phyloP scores from a whole-genome alignment of 805 yeast species.

The Ogataea neopini region DNA sequence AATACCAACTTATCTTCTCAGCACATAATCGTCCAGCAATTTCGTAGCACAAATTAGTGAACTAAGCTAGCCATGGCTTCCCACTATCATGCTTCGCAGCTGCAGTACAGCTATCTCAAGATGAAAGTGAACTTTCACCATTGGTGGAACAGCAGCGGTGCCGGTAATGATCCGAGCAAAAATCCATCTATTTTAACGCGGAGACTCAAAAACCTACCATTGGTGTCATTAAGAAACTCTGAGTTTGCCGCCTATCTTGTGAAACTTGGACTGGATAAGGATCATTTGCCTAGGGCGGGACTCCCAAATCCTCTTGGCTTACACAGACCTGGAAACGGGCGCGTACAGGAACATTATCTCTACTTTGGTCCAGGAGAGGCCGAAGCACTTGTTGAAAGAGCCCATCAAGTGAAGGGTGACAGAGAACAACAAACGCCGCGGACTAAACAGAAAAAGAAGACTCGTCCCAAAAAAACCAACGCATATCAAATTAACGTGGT shows the following conservation, averaged over 20 bases:
- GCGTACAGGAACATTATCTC: constrained; percentile 4
- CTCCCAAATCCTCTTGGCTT: constrained; percentile 8
- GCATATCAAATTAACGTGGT: constrained; percentile 14
- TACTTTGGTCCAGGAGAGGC: constrained; percentile 1
- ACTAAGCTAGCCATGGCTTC: constrained; percentile 11
- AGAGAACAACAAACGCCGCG: not conserved
- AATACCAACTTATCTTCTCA: not conserved
- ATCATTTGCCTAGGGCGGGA: constrained; percentile 8
- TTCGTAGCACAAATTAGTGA: not conserved
- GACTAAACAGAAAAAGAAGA: not conserved
- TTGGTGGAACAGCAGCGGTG: constrained; percentile 30
- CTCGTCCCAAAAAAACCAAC: constrained; percentile 3
- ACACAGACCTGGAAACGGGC: constrained; percentile 32
- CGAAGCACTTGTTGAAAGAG: too few relatives aligned
- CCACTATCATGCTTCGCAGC: constrained; percentile 28
- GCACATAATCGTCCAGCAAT: not conserved
- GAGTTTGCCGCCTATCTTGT: constrained; percentile 22
- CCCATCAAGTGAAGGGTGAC: too few relatives aligned
- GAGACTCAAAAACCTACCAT: constrained; percentile 28
- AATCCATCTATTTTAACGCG: constrained; percentile 28
- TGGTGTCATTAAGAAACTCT: constrained; percentile 29
- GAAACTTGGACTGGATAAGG: constrained; percentile 15
- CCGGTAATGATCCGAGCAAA: constrained; percentile 23
- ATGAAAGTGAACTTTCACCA: constrained; percentile 27
- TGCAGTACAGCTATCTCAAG: constrained; percentile 22